Evolutionary conservation across 129 eudicot species (phyloP), one percentile per base, ranked within the genome.

Genomic region (Lactuca saligna): DNA sequence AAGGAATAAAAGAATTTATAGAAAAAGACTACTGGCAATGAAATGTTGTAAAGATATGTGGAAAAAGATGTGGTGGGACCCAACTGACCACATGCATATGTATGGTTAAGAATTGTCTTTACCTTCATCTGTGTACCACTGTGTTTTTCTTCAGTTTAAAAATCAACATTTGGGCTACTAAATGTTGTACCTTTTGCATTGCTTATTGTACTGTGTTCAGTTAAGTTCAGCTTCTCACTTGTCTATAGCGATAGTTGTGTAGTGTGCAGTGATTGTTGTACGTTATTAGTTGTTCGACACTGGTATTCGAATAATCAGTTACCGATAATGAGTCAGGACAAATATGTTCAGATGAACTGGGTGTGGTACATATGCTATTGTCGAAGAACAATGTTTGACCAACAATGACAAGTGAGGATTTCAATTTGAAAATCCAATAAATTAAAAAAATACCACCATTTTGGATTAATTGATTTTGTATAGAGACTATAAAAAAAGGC

Each of bases 41-140:
- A 9, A 29, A 66, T 66, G 71, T 39, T 57, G 38, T 42, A 55
- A 55, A 57, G 32, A 66, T n/a, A 48, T 54, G 15, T 35, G 15
- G 13, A 63, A 41, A 63, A 63, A 16, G 66, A 38, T 63, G 34
- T 3, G 3, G 20, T 7, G 34, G 63, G 63, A 17, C 15, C 74
- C 68, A 57, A 70, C 14, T n/a, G 4, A 39, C 54, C 69, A 61
- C 54, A 54, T 73, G 70, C 48, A 14, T 7, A 35, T 63, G 65
- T 7, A 35, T 73, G 65, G 71, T 64, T 64, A 49, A 35, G 65
- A 54, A 63, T 59, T 75, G 69, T 68, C 72, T 67, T 25, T 75
- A 58, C 68, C 69, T 68, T 50, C 79, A 75, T 20, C 54, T 38
- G 68, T 75, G 60, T 51, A 32, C 69, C 38, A n/a, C 25, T 75